Evolutionary conservation across 2,329 filamentous ascomycete genomes (phyloP).

Genomic region (Botrytis sinoallii): DNA sequence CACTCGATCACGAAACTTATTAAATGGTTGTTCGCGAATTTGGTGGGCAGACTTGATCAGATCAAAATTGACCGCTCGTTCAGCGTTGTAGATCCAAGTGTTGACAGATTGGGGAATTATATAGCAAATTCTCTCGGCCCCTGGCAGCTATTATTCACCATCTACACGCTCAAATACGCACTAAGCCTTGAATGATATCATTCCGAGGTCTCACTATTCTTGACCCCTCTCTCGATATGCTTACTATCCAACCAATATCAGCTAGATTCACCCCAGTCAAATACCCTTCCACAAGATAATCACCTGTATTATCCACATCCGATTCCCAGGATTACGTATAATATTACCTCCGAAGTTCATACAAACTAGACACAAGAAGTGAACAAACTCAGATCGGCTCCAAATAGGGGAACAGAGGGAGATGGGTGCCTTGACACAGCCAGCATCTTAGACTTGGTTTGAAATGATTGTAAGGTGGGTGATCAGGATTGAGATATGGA

Average conservation of each 20-base stretch:
- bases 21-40: not conserved
- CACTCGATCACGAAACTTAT: not conserved
- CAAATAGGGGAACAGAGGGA: not conserved
- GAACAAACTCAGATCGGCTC: not conserved
- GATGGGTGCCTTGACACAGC: not conserved
- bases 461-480: not conserved
- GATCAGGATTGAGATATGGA: no score
- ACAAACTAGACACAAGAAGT: not conserved
- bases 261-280: not conserved
- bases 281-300: not conserved
- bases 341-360: no score
- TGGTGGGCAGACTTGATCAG: not conserved
- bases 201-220: not conserved
- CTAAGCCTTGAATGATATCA: not conserved
- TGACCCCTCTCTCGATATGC: not conserved
- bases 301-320: not conserved
- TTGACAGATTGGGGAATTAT: not conserved
- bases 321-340: rapidly evolving
- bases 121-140: not conserved
- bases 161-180: rapidly evolving
- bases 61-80: not conserved
- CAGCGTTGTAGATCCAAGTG: not conserved
- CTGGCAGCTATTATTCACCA: not conserved
- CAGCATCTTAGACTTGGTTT: rapidly evolving
- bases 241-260: not conserved